Base-by-base conservation (phyloP, 805 yeast species). In the Metschnikowia proteae region DNA sequence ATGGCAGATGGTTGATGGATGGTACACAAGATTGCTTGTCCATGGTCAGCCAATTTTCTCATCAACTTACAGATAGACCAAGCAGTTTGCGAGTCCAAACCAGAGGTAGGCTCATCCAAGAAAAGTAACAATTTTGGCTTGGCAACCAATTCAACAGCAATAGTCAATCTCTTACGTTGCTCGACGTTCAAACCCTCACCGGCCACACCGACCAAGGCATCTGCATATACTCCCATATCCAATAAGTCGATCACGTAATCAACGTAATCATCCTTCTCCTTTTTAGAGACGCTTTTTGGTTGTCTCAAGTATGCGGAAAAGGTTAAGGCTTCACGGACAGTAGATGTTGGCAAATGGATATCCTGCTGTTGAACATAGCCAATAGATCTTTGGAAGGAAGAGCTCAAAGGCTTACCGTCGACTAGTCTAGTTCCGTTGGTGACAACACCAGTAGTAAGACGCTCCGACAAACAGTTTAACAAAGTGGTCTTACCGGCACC, bases 401-500 rank as follows among this genome's bases (percentile, higher is more conserved):
- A 68, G 56, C 79, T 86, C 51, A 84, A 70, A 6, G 80, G 75
- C 45, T 74, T 74, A 47, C 89, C 90, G 62, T 86, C 84, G 26
- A 86, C 91, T 63, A 83, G 59, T 56, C 73, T 58, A 36, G 50
- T 44, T 58, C 83, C 86, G 58, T 88, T 87, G 34, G 88, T 78
- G 37, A 86, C 79, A 13, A 80, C 82, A 66, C 92, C 94, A 63
- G 79, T 72, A 38, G 82, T 78, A 47, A 84, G 79, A 64, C 92
- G 78, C 60, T 83, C 86, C 23, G 89, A 83, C 51, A 86, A 74
- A 56, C 84, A 83, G 64, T 86, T 85, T 58, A 86, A 73, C 49
- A 86, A 70, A 3, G 92, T 86, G 26, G 94, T 86, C 61, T 86
- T 86, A 71, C 94, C 94, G 40, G 94, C 94, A 70, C 94, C 94